Evolutionary conservation across 176 grass and related monocot genomes (phyloP).

Genomic region (Triticum turgidum): DNA sequence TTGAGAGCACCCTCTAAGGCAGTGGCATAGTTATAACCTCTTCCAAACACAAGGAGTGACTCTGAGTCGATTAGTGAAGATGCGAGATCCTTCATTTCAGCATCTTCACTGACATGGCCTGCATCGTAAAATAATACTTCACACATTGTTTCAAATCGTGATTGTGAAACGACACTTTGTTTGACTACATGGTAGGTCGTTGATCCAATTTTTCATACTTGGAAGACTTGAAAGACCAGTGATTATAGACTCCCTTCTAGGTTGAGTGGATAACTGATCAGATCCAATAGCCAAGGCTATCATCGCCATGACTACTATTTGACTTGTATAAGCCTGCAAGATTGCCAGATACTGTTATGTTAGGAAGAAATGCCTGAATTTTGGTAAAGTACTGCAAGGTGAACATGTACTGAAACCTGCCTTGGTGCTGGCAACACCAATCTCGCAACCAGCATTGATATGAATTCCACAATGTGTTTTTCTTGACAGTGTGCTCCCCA

Average conservation of each 20-base stretch:
- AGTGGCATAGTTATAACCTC: conserved; percentile 91
- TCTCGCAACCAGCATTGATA: conserved; percentile 96
- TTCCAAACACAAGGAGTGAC: conserved; percentile 86
- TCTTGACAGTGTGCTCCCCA: conserved; percentile 84
- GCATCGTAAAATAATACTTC: background rate
- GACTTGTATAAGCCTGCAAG: conserved; percentile 86
- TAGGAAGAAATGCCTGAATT: background rate
- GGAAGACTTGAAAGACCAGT: conserved; percentile 61
- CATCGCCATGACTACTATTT: conserved; percentile 97
- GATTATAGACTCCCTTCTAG: conserved; percentile 67
- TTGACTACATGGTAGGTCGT: background rate
- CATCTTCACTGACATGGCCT: conserved; percentile 69
- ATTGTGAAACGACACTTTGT: background rate
- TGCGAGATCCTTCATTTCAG: conserved; percentile 89
- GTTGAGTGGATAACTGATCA: conserved; percentile 76
- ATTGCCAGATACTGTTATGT: background rate
- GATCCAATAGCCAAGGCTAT: conserved; percentile 92
- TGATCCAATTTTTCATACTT: conserved; percentile 47
- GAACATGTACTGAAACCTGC: conserved; percentile 27
- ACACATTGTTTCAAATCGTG: background rate
- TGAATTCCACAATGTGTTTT: conserved; percentile 94
- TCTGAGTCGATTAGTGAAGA: conserved; percentile 63
- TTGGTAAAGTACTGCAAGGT: background rate
- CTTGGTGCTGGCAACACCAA: conserved; percentile 95
- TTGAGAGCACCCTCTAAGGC: conserved; percentile 91